Percentiles rank a stretch among this genome's conserved stretches.
phyloP scores from a whole-genome alignment of 768 basidiomycete species.

The Russula emetica region DNA sequence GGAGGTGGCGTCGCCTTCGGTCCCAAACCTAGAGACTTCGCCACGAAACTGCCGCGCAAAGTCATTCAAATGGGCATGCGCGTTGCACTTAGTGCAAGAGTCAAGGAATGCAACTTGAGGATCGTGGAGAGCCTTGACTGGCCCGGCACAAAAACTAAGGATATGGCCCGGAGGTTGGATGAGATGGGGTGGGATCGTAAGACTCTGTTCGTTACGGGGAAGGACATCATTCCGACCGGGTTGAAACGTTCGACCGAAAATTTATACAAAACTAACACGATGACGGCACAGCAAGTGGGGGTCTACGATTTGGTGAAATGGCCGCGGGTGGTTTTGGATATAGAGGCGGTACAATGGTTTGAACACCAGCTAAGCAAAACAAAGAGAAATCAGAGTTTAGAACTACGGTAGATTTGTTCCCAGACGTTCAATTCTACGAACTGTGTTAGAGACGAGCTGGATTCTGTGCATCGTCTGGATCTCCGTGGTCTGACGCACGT shows the following conservation, averaged over 20 bases:
- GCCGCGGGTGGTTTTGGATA: slow-evolving; percentile 75
- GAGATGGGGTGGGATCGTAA: slow-evolving; percentile 58
- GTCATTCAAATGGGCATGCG: slow-evolving; percentile 91
- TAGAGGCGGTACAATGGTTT: slow-evolving; percentile 75
- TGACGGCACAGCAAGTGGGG: slow-evolving; percentile 59
- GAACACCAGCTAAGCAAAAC: slow-evolving; percentile 57
- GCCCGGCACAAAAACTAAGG: slow-evolving; percentile 69
- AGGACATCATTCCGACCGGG: slow-evolving; percentile 47
- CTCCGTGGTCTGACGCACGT: too few relatives aligned
- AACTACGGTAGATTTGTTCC: not conserved
- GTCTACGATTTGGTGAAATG: slow-evolving; percentile 85
- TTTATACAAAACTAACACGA: slow-evolving; percentile 62
- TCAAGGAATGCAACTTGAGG: slow-evolving; percentile 68
- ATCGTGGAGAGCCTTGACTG: slow-evolving; percentile 70
- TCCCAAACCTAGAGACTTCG: slow-evolving; percentile 87
- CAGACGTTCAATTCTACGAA: not conserved
- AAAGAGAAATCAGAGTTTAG: slow-evolving; percentile 1
- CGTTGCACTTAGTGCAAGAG: slow-evolving; percentile 79
- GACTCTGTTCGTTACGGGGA: slow-evolving; percentile 73
- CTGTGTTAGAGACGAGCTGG: not conserved
- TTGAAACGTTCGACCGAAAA: slow-evolving; percentile 65
- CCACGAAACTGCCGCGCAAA: slow-evolving; percentile 88
- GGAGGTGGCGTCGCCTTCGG: slow-evolving; percentile 94
- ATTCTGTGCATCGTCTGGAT: too few relatives aligned
- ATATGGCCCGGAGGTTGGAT: slow-evolving; percentile 58